Conservation (phyloP, 192 early-diverging fungal species). For the Mortierella claussenii region DNA sequence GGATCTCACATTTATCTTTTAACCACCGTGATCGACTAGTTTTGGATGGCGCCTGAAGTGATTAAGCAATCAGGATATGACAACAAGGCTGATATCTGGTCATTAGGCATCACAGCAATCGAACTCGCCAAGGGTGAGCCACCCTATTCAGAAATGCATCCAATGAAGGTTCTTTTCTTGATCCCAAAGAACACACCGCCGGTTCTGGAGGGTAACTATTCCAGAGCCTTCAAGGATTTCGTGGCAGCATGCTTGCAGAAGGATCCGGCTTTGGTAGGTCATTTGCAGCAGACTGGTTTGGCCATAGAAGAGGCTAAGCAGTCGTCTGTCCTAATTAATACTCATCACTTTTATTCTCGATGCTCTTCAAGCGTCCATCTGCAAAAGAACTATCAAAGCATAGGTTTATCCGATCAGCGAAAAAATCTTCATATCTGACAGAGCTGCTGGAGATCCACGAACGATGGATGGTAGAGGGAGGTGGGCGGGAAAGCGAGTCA, state of each 20-base stretch:
- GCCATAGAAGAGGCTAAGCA: background rate
- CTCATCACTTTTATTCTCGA: background rate
- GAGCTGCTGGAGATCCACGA: constrained; percentile 89
- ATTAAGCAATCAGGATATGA: constrained; percentile 96
- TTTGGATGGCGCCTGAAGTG: constrained; percentile 96
- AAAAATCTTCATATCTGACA: constrained; percentile 88
- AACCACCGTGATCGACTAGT: constrained; percentile 40
- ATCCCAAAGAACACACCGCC: constrained; percentile 95
- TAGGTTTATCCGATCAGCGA: constrained; percentile 87
- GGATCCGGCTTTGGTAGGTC: constrained; percentile 77
- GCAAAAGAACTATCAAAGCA: constrained; percentile 93
- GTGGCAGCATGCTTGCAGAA: constrained; percentile 87
- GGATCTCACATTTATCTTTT: background rate
- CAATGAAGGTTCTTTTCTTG: constrained; percentile 95
- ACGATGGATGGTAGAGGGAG: constrained; percentile 73
- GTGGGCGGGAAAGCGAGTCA: constrained; percentile 55
- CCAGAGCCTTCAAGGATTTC: constrained; percentile 92
- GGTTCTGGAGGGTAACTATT: constrained; percentile 78
- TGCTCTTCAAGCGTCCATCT: constrained; percentile 81
- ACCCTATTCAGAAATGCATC: constrained; percentile 93
- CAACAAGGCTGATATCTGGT: constrained; percentile 99
- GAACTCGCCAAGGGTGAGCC: constrained; percentile 95
- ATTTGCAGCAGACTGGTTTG: background rate
- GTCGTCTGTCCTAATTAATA: background rate
- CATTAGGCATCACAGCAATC: constrained; percentile 95